Evolutionary conservation across 73 alveolate species (phyloP).

Genomic region (Stentor roeselii): DNA sequence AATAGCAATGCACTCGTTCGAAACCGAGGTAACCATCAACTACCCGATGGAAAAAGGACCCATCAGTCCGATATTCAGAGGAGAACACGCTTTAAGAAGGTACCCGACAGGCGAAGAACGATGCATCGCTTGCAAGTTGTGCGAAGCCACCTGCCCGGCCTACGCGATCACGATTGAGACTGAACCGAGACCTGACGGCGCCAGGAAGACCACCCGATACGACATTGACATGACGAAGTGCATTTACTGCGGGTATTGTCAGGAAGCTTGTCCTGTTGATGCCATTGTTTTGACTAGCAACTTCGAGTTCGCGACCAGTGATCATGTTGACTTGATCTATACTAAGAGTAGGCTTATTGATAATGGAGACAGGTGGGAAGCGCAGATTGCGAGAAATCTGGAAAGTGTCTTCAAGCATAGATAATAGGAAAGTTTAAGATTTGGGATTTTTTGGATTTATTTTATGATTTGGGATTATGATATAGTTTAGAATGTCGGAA

Average conservation of each 20-base stretch:
- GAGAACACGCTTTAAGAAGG: constrained; percentile 90
- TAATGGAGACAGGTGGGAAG: constrained; percentile 90
- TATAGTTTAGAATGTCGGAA: background rate
- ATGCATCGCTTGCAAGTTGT: constrained; percentile 90
- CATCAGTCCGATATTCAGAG: constrained; percentile 82
- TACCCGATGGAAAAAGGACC: constrained; percentile 93
- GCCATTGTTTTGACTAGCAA: constrained; percentile 84
- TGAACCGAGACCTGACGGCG: constrained; percentile 91
- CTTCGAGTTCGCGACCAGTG: constrained; percentile 68
- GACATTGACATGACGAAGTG: constrained; percentile 91
- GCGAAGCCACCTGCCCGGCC: constrained; percentile 92
- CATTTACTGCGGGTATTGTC: constrained; percentile 85
- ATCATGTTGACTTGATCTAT: constrained; percentile 73
- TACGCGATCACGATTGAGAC: constrained; percentile 82
- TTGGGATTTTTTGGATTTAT: background rate
- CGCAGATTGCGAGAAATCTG: constrained; percentile 81
- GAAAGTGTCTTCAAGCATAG: constrained; percentile 59
- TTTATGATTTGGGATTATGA: background rate
- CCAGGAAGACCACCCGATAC: constrained; percentile 83
- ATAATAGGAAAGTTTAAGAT: constrained; percentile 26
- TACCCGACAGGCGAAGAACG: constrained; percentile 93
- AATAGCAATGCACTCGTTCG: constrained; percentile 39
- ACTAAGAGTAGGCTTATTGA: constrained; percentile 77
- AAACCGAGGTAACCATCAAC: constrained; percentile 68
- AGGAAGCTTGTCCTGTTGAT: constrained; percentile 94